Evolutionary conservation across 2,329 filamentous ascomycete genomes (phyloP).

Genomic region (Lasiodiplodia sp.): DNA sequence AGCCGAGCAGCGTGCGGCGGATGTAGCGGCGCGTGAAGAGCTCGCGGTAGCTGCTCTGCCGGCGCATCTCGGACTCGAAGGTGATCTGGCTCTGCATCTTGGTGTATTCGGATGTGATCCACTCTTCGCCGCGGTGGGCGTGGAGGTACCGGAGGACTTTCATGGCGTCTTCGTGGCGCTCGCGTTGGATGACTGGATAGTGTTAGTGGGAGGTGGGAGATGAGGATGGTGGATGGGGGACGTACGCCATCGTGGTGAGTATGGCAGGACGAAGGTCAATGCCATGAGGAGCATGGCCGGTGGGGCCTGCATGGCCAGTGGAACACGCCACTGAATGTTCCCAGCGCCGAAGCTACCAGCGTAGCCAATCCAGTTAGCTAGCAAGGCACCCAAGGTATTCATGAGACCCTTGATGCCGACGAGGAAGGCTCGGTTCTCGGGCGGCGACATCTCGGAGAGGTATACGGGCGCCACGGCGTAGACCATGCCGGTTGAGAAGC

Average conservation of each 20-base stretch:
- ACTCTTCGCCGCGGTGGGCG: constrained; percentile 34
- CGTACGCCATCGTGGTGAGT: constrained; percentile 34
- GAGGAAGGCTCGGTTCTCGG: background rate
- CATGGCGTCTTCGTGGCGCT: constrained; percentile 37
- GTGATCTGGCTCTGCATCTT: constrained; percentile 43
- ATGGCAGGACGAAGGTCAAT: constrained; percentile 33
- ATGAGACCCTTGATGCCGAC: constrained; percentile 5
- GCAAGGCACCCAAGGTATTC: constrained; percentile 46
- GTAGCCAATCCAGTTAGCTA: constrained; percentile 53
- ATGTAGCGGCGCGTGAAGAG: constrained; percentile 41
- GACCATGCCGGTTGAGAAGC: constrained; percentile 15
- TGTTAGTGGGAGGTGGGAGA: background rate
- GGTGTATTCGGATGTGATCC: constrained; percentile 38
- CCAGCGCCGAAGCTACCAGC: constrained; percentile 43
- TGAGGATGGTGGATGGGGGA: background rate
- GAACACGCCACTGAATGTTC: constrained; percentile 45
- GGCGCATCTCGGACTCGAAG: constrained; percentile 37
- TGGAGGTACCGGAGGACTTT: constrained; percentile 40
- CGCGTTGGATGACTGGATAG: constrained; percentile 34
- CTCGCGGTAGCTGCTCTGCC: constrained; percentile 27
- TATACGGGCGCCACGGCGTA: background rate
- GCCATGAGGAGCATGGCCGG: constrained; percentile 32
- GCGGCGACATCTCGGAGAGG: constrained; percentile 6
- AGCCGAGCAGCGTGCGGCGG: constrained; percentile 43
- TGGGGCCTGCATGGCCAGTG: constrained; percentile 45